phyloP scores from a whole-genome alignment of 2,329 filamentous ascomycete species.

The Cyanodermella asteris region DNA sequence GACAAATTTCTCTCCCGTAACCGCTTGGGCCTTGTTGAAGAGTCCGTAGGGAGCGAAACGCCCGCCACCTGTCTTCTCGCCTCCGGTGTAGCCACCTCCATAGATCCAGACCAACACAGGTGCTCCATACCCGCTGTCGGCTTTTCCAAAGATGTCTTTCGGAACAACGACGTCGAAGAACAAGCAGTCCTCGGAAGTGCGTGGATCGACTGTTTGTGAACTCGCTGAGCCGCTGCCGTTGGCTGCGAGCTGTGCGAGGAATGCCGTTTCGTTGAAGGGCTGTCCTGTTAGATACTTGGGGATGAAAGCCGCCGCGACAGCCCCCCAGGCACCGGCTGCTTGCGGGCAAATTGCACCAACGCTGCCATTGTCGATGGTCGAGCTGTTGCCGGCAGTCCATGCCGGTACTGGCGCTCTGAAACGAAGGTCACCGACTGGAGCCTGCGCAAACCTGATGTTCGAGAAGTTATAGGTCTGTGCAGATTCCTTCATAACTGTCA shows the following conservation, averaged over 20 bases:
- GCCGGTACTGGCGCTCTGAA: conserved; percentile 24
- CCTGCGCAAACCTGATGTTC: conserved; percentile 34
- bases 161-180: conserved; percentile 19
- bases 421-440: conserved; percentile 28
- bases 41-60: conserved; percentile 18
- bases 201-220: conserved; percentile 9
- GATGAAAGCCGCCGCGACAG: conserved; percentile 15
- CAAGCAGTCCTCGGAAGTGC: conserved; percentile 18
- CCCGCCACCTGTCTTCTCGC: conserved; percentile 14
- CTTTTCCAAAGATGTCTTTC: conserved; percentile 13
- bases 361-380: conserved; percentile 22
- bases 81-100: conserved; percentile 24
- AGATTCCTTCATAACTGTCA: too few relatives aligned
- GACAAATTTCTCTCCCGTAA: conserved; percentile 18
- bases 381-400: conserved; percentile 17
- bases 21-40: conserved; percentile 19
- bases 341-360: conserved; percentile 23
- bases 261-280: conserved; percentile 12
- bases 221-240: conserved; percentile 5
- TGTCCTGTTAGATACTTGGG: conserved; percentile 11
- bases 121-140: conserved; percentile 17
- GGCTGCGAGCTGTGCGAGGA: conserved; percentile 12
- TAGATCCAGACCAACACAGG: conserved; percentile 23
- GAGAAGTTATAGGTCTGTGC: conserved; percentile 35
- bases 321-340: conserved; percentile 22